Evolutionary conservation across 805 yeast genomes (phyloP).

Genomic region (Candida anglica): DNA sequence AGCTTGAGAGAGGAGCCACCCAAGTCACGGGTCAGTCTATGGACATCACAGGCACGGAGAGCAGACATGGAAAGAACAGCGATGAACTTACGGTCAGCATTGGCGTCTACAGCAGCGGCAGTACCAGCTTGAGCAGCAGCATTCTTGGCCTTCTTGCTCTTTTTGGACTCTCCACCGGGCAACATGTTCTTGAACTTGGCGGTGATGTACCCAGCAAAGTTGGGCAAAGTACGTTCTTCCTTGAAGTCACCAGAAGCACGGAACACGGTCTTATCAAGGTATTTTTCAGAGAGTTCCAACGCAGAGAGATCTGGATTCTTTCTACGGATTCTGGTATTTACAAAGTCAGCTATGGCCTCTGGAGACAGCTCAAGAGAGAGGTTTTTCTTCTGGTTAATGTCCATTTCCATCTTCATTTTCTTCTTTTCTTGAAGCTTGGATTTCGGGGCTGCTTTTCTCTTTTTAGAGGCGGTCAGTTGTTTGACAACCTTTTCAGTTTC

Average conservation of each 20-base stretch:
- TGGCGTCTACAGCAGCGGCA: conserved; percentile 5
- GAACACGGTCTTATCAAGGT: conserved; percentile 53
- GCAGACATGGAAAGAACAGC: conserved; percentile 71
- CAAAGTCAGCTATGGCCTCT: conserved; percentile 61
- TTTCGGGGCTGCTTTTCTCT: conserved; percentile 20
- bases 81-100: conserved; percentile 39
- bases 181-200: conserved; percentile 46
- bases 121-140: conserved; percentile 3
- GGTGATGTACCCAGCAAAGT: conserved; percentile 52
- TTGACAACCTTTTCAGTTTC: conserved; percentile 19
- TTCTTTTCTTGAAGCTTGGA: conserved; percentile 61
- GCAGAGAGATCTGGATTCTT: conserved; percentile 66
- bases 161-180: conserved; percentile 28
- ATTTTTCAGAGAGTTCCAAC: conserved; percentile 67
- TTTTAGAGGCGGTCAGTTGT: conserved; percentile 6
- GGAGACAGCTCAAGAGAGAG: conserved; percentile 51
- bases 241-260: conserved; percentile 57
- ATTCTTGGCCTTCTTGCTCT: conserved; percentile 19
- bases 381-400: conserved; percentile 50
- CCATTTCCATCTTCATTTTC: conserved; percentile 62
- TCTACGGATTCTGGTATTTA: conserved; percentile 58
- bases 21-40: conserved; percentile 52
- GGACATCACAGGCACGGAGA: conserved; percentile 81
- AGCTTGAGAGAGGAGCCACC: conserved; percentile 60
- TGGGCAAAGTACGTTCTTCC: conserved; percentile 50